Percentiles rank a stretch among this genome's conserved stretches.
These are phyloP conservation scores for Rhizoclosmatium globosum DNA, from an alignment of 192 early-diverging fungal species.

Conservation along the genomic window DNA sequence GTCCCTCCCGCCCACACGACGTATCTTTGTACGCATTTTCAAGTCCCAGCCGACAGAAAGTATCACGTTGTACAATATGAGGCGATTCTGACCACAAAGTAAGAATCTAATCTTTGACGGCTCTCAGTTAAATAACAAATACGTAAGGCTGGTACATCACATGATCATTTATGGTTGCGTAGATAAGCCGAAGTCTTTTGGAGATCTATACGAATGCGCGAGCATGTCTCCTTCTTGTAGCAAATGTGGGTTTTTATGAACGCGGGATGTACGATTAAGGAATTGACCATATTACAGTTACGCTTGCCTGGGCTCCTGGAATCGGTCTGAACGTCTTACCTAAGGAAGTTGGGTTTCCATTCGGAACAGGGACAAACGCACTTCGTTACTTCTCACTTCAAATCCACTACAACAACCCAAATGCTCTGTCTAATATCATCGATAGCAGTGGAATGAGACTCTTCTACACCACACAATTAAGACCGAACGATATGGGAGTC, in stretches of 20 bases:
- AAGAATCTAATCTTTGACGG: not conserved
- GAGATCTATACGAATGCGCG: constrained; percentile 27
- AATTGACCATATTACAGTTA: not conserved
- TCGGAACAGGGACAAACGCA: constrained; percentile 7
- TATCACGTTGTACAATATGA: constrained; percentile 37
- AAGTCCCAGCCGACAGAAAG: constrained; percentile 30
- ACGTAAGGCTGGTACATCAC: constrained; percentile 1
- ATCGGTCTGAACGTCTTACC: constrained; percentile 11
- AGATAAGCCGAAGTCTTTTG: not conserved
- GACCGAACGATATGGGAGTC: constrained; percentile 37
- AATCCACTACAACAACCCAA: constrained; percentile 42
- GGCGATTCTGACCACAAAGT: constrained; percentile 20
- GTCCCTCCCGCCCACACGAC: not conserved
- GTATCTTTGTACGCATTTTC: constrained; percentile 31
- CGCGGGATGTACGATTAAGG: not conserved
- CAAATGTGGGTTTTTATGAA: not conserved
- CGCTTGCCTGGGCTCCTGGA: constrained; percentile 30
- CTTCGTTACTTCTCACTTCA: constrained; percentile 33
- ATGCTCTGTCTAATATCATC: not conserved
- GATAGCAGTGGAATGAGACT: constrained; percentile 36
- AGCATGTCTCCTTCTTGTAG: constrained; percentile 18
- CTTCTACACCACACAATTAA: constrained; percentile 25
- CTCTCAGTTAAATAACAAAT: not conserved
- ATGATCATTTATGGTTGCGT: constrained; percentile 23
- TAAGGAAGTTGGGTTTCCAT: constrained; percentile 25